Evolutionary conservation across 495 filamentous ascomycete species (phyloP), one percentile per base, ranked within the genome.

Genomic region (Sporormia fimetaria): DNA sequence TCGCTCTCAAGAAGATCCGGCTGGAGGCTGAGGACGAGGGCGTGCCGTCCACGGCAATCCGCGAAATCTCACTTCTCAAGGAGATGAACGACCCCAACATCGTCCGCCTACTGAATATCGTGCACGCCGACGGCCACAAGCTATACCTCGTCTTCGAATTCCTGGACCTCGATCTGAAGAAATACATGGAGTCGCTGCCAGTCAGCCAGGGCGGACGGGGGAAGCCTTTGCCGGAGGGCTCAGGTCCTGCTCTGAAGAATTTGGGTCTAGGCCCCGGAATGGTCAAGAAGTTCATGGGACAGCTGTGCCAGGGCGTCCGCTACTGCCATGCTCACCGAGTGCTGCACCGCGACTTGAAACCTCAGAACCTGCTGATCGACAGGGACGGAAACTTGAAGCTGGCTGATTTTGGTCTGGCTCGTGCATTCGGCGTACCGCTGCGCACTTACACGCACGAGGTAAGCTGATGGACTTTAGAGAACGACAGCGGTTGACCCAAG

Each of bases 81-180:
- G 90, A 99, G 63, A 74, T 96, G 56, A 96, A 94, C 63, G 86
- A 99, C 64, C 83, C 93, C 54, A 94, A 93, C 59, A 95, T 96
- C 44, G 88, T 99, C 40, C 87, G 83, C 33, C 79, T 99, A 1
- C 81, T 96, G 68, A 92, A 99, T 66, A 93, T 99, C 22, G 95
- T 99, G 53, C 90, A 99, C 59, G 96, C 90, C 40, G 90, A 99
- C 63, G 94, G 62, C 23, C 61, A 96, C 67, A 99, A 99, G 60
- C 75, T 99, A 29, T 96, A 96, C 86, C 81, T 99, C 25, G 90
- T 99, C 10, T 94, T 95, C 51, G 90, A 99, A 62, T 95, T 80
- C 61, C 93, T 99, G 79, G 90, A 99, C 62, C 78, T 87, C 52
- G 90, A 99, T 56, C 67, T 99, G n/a, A 99, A 99, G 71, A 90